Percentiles rank a stretch among this genome's conserved stretches.
These are phyloP conservation scores for Schizothecium vesticola DNA, from an alignment of 495 filamentous ascomycete genomes.

Conservation along the genomic window DNA sequence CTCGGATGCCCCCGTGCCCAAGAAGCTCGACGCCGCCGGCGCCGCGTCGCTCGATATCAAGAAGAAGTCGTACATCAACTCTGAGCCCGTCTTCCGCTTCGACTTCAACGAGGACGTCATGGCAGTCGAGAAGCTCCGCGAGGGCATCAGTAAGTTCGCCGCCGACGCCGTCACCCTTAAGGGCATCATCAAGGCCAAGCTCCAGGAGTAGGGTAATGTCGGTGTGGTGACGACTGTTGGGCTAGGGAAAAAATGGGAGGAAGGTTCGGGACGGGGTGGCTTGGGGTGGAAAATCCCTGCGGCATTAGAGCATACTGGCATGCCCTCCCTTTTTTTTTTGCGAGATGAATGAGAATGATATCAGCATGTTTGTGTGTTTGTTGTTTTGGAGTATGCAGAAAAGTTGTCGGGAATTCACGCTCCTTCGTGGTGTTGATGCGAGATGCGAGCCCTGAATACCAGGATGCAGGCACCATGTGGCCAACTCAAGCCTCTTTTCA, in stretches of 20 bases:
- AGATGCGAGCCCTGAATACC: not conserved
- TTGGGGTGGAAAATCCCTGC: not conserved
- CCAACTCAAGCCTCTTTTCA: not conserved
- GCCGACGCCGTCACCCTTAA: constrained; percentile 93
- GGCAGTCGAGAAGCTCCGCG: constrained; percentile 96
- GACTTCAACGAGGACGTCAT: constrained; percentile 99
- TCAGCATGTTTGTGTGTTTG: constrained; percentile 5
- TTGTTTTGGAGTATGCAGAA: not conserved
- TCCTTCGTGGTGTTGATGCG: too few species aligned
- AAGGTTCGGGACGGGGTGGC: not conserved
- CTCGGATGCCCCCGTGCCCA: constrained; percentile 68
- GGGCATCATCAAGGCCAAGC: constrained; percentile 82
- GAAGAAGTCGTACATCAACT: constrained; percentile 85
- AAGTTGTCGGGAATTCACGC: too few species aligned
- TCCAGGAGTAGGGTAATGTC: constrained; percentile 35
- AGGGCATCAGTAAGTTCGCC: constrained; percentile 98
- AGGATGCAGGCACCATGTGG: not conserved
- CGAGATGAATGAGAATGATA: constrained; percentile 7
- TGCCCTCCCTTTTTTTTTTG: not conserved
- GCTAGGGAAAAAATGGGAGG: not conserved
- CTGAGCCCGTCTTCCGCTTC: constrained; percentile 92
- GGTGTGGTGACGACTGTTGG: not conserved
- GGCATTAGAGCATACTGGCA: not conserved
- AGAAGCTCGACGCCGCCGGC: constrained; percentile 77
- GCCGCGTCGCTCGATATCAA: constrained; percentile 67